A percentile compares a stretch with the other conserved stretches of the same genome.
phyloP scores from a whole-genome alignment of 768 basidiomycete species.

The Mycena galopus region DNA sequence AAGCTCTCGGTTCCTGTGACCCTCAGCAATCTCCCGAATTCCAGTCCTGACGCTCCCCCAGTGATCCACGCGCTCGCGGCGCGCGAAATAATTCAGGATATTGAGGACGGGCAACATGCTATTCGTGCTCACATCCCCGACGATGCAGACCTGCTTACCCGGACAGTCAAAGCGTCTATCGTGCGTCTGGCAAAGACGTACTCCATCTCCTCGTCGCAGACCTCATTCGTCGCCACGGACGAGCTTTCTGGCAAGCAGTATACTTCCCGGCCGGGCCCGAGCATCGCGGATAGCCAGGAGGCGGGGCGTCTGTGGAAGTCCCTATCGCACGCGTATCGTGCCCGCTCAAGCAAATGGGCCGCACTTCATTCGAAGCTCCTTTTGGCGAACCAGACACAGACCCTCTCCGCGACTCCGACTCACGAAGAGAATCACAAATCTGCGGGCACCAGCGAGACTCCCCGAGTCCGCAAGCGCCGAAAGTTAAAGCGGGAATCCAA shows the following conservation, averaged over 20 bases:
- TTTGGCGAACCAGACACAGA: too few species aligned
- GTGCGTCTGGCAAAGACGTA: constrained; percentile 36
- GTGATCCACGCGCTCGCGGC: constrained; percentile 33
- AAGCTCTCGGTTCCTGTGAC: constrained; percentile 29
- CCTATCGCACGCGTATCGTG: too few species aligned
- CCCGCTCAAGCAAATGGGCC: too few species aligned
- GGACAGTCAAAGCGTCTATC: constrained; percentile 27
- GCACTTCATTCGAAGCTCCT: too few species aligned
- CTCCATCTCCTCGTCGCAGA: constrained; percentile 35
- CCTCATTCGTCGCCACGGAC: constrained; percentile 37
- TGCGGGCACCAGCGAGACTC: too few species aligned
- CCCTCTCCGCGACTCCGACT: too few species aligned
- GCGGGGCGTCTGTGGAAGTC: too few species aligned
- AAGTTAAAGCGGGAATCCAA: too few species aligned
- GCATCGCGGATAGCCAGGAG: neutral
- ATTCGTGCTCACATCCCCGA: neutral
- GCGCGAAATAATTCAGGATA: constrained; percentile 34
- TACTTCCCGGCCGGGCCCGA: neutral
- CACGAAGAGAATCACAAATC: too few species aligned
- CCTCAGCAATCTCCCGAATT: constrained; percentile 32
- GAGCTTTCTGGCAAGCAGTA: constrained; percentile 13
- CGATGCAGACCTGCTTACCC: constrained; percentile 16
- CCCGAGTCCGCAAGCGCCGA: too few species aligned
- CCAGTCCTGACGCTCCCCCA: constrained; percentile 17
- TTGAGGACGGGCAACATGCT: constrained; percentile 34